Conservation (phyloP, 768 basidiomycete species). For the Exidia glandulosa region DNA sequence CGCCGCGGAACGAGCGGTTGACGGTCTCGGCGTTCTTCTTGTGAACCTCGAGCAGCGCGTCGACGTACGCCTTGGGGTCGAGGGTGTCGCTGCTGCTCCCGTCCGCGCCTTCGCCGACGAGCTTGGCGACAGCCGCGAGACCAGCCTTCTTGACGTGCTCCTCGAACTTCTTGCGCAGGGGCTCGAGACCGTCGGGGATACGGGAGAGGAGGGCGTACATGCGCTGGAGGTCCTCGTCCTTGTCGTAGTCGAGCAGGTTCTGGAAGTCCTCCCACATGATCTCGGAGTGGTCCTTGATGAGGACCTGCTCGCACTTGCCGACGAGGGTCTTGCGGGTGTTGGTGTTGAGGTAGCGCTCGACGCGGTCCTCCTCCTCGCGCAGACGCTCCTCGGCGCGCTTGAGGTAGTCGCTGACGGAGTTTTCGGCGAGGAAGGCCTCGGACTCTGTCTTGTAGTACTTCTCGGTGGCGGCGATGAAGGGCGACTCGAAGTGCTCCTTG, state of each 20-base stretch:
- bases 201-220: slow-evolving; percentile 92
- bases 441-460: slow-evolving; percentile 90
- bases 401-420: slow-evolving; percentile 88
- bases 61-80: slow-evolving; percentile 91
- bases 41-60: slow-evolving; percentile 84
- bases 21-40: slow-evolving; percentile 87
- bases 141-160: slow-evolving; percentile 92
- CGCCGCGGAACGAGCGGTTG: slow-evolving; percentile 77
- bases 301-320: slow-evolving; percentile 69
- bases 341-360: slow-evolving; percentile 86
- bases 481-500: slow-evolving; percentile 77
- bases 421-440: slow-evolving; percentile 76
- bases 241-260: slow-evolving; percentile 78
- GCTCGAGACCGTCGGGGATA: slow-evolving; percentile 83
- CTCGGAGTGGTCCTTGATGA: slow-evolving; percentile 77
- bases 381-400: slow-evolving; percentile 90
- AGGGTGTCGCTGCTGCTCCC: no score
- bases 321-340: slow-evolving; percentile 66
- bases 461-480: slow-evolving; percentile 83
- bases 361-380: slow-evolving; percentile 88
- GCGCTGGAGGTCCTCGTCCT: slow-evolving; percentile 86
- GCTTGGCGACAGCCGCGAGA: slow-evolving; percentile 64
- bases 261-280: slow-evolving; percentile 93
- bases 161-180: slow-evolving; percentile 84
- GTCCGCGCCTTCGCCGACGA: slow-evolving; percentile 35